phyloP scores from a whole-genome alignment of 495 filamentous ascomycete species.

The Neurospora pannonica region DNA sequence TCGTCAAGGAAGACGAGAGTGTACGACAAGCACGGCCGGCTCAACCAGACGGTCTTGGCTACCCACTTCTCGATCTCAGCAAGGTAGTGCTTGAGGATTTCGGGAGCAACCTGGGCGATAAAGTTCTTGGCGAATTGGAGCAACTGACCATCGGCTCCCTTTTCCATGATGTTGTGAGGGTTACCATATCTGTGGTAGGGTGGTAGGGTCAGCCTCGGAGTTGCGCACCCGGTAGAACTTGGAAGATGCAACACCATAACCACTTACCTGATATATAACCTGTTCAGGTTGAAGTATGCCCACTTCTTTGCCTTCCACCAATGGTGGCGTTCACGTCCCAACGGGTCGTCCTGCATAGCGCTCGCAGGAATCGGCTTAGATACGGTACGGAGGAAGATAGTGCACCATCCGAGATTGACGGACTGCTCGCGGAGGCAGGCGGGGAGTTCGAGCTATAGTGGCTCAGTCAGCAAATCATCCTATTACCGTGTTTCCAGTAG shows the following conservation, averaged over 20 bases:
- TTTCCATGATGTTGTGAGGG: constrained; percentile 55
- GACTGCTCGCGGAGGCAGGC: constrained; percentile 64
- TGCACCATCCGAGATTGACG: constrained; percentile 87
- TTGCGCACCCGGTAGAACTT: background rate
- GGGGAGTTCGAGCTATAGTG: constrained; percentile 70
- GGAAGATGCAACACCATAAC: background rate
- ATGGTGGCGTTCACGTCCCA: constrained; percentile 84
- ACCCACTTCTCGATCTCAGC: constrained; percentile 95
- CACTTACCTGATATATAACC: constrained; percentile 79
- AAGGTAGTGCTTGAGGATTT: constrained; percentile 89
- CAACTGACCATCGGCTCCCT: constrained; percentile 55
- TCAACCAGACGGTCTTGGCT: constrained; percentile 86
- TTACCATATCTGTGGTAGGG: constrained; percentile 68
- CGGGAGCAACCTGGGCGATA: constrained; percentile 82
- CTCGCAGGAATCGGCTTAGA: constrained; percentile 72
- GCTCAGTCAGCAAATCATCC: constrained; percentile 23
- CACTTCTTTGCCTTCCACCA: constrained; percentile 99
- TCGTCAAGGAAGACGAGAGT: constrained; percentile 91
- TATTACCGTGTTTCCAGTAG: background rate
- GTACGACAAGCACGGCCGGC: constrained; percentile 83
- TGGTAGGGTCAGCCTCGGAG: constrained; percentile 13
- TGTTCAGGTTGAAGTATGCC: constrained; percentile 94
- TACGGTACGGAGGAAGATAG: constrained; percentile 82
- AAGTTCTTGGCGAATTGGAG: constrained; percentile 79
- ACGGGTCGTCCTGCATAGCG: constrained; percentile 70